Evolutionary conservation across 495 filamentous ascomycete species (phyloP).

Genomic region (Cercophora sp.): DNA sequence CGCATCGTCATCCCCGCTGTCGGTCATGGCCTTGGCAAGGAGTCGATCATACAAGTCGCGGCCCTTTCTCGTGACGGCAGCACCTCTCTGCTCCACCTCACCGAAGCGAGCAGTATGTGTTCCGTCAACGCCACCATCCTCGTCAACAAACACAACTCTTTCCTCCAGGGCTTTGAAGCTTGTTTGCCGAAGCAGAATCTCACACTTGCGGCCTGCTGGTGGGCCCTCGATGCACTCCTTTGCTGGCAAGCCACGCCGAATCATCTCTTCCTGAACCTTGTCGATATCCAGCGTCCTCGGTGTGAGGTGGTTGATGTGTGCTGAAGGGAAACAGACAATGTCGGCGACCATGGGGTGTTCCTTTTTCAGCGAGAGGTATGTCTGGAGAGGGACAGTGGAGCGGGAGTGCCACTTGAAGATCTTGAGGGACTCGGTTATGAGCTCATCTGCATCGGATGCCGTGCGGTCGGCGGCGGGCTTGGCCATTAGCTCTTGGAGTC

Average conservation of each 20-base stretch:
- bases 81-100: slow-evolving; percentile 43
- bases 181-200: slow-evolving; percentile 40
- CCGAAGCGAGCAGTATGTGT: slow-evolving; percentile 43
- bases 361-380: slow-evolving; percentile 33
- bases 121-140: slow-evolving; percentile 19
- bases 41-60: slow-evolving; percentile 38
- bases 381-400: slow-evolving; percentile 33
- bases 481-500: slow-evolving; percentile 27
- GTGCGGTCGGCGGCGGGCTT: slow-evolving; percentile 23
- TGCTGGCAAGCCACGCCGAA: slow-evolving; percentile 28
- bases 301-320: slow-evolving; percentile 46
- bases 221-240: slow-evolving; percentile 44
- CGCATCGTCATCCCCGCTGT: no score
- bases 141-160: slow-evolving; percentile 27
- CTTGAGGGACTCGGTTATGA: slow-evolving; percentile 34
- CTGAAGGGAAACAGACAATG: slow-evolving; percentile 37
- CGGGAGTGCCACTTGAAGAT: slow-evolving; percentile 41
- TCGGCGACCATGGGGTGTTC: slow-evolving; percentile 43
- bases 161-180: slow-evolving; percentile 44
- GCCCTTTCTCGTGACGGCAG: slow-evolving; percentile 37
- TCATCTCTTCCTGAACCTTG: slow-evolving; percentile 34
- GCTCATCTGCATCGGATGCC: slow-evolving; percentile 21
- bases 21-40: slow-evolving; percentile 14
- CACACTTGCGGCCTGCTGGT: slow-evolving; percentile 27
- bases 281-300: slow-evolving; percentile 44